These are phyloP conservation scores for Nyssa sinensis DNA, from an alignment of 148 eudicot genomes.

Conservation along the genomic window DNA sequence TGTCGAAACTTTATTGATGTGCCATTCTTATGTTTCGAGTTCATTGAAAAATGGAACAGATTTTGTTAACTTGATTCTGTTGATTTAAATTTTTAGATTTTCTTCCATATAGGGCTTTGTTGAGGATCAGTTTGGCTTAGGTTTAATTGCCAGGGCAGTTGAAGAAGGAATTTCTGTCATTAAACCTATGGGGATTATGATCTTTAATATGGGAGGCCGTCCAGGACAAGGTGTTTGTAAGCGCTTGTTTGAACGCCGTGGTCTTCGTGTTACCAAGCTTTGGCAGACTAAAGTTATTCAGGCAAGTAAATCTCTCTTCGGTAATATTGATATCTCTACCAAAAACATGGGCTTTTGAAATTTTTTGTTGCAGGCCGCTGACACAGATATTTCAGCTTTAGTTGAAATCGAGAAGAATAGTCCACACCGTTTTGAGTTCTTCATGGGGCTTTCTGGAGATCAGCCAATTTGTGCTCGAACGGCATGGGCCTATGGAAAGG, in stretches of 20 bases:
- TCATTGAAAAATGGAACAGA: neutral
- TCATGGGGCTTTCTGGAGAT: conserved; percentile 97
- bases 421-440: conserved; percentile 98
- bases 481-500: conserved; percentile 97
- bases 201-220: conserved; percentile 99
- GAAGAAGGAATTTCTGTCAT: conserved; percentile 97
- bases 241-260: conserved; percentile 97
- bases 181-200: conserved; percentile 90
- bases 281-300: conserved; percentile 99
- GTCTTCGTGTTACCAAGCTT: conserved; percentile 77
- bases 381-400: conserved; percentile 91
- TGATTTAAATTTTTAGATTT: conserved; percentile 3
- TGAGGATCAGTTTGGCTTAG: conserved; percentile 97
- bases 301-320: conserved; percentile 33
- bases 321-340: neutral
- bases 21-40: neutral
- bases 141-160: conserved; percentile 94
- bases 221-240: conserved; percentile 98
- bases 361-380: conserved; percentile 73
- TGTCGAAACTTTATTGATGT: neutral
- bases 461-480: conserved; percentile 98
- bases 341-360: conserved; percentile 6
- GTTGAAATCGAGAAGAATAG: conserved; percentile 97
- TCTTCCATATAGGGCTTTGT: conserved; percentile 71
- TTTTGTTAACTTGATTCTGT: neutral